phyloP scores from a whole-genome alignment of 2,329 filamentous ascomycete species.

The Aspergillus japonicus region DNA sequence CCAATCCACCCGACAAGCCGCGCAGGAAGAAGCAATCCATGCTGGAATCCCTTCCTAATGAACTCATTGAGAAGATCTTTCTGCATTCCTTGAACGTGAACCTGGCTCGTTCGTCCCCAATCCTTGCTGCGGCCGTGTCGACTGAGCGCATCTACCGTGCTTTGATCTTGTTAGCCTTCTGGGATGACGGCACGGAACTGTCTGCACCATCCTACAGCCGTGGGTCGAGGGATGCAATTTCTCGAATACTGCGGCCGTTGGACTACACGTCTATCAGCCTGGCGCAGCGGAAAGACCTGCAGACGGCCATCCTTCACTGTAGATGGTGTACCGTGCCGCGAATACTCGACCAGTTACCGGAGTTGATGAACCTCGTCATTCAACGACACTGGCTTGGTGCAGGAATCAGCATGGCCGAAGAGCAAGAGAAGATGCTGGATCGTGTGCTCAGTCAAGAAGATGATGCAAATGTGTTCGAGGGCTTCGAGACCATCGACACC shows the following conservation, averaged over 20 bases:
- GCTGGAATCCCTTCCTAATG: constrained; percentile 50
- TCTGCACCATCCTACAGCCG: not conserved
- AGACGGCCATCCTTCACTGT: constrained; percentile 36
- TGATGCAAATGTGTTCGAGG: constrained; percentile 18
- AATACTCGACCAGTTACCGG: constrained; percentile 34
- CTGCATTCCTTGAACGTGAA: constrained; percentile 48
- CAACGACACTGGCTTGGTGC: constrained; percentile 34
- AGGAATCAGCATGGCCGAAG: constrained; percentile 22
- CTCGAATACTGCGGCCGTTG: constrained; percentile 35
- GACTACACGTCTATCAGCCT: constrained; percentile 31
- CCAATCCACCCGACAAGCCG: constrained; percentile 3
- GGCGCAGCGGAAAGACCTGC: constrained; percentile 33
- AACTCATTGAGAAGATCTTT: constrained; percentile 55
- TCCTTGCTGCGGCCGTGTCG: constrained; percentile 41
- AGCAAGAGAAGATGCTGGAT: constrained; percentile 18
- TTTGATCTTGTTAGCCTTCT: constrained; percentile 44
- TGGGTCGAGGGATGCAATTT: constrained; percentile 20
- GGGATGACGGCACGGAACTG: constrained; percentile 26
- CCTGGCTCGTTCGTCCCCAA: constrained; percentile 43
- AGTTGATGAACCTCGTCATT: constrained; percentile 35
- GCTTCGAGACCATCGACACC: constrained; percentile 10
- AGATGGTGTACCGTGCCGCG: constrained; percentile 42
- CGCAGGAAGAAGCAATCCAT: constrained; percentile 25
- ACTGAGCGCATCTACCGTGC: constrained; percentile 42
- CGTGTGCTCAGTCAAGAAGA: constrained; percentile 23